Conservation (phyloP, 345 rosid species). For the Salix suchowensis region DNA sequence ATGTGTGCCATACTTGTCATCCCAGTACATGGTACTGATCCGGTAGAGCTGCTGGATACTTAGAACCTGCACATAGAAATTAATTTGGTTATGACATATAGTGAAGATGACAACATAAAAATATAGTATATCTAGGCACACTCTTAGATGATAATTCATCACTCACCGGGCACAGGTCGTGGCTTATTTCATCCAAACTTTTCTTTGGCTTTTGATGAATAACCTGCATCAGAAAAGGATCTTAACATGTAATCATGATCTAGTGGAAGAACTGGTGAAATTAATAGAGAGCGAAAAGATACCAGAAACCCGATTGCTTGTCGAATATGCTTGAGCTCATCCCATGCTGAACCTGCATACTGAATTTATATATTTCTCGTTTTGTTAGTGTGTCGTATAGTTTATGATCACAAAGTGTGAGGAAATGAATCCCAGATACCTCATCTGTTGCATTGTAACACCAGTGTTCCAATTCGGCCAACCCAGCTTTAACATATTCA, state of each 20-base stretch:
- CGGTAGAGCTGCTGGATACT: slow-evolving; percentile 88
- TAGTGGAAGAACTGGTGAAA: not conserved
- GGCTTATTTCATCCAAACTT: slow-evolving; percentile 83
- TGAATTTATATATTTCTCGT: slow-evolving; percentile 21
- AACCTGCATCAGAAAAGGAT: slow-evolving; percentile 43
- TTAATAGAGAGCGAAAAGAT: slow-evolving; percentile 11
- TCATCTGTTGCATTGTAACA: slow-evolving; percentile 91
- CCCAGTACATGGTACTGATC: slow-evolving; percentile 95
- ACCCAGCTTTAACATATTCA: slow-evolving; percentile 86
- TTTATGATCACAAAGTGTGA: slow-evolving; percentile 8
- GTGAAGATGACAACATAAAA: not conserved
- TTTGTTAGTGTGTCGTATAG: not conserved
- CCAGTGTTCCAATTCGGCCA: slow-evolving; percentile 95
- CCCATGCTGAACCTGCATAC: slow-evolving; percentile 97
- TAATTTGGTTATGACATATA: not conserved
- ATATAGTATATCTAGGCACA: not conserved
- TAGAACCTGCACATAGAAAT: slow-evolving; percentile 48
- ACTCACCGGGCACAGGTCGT: slow-evolving; percentile 88
- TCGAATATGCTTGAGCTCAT: slow-evolving; percentile 87
- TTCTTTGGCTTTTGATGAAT: slow-evolving; percentile 95
- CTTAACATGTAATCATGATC: not conserved
- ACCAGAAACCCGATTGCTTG: slow-evolving; percentile 96
- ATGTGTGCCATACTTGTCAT: slow-evolving; percentile 89
- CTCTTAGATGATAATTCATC: not conserved
- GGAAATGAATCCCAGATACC: slow-evolving; percentile 36